Evolutionary conservation across 257 asterid genomes (phyloP), one percentile per base, ranked within the genome.

Genomic region (Catharanthus roseus): DNA sequence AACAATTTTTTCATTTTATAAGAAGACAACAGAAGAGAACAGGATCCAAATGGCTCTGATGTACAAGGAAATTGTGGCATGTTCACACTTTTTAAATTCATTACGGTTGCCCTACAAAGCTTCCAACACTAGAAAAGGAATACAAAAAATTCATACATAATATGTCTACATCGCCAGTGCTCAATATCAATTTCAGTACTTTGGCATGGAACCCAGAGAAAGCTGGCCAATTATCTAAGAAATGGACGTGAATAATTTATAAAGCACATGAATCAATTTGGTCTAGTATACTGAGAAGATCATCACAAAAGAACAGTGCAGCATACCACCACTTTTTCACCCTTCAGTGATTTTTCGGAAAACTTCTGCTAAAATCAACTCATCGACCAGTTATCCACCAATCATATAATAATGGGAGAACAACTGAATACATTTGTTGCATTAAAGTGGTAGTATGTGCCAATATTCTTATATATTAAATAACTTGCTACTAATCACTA

Each of bases 1-100:
- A 76, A 62, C 21, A 53, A 29, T 9, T 26, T 16, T 28, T 41
- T 31, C 77, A 42, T 65, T 31, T 49, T 54, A 67, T 42, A 45
- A 44, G 42, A 44, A n/a, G 38, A 67, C 29, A 45, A 67, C 2
- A 28, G 38, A 45, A 67, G 49, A 29, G 49, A 51, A 50, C 45
- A 73, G 67, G 19, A 51, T 9, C 31, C 18, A 23, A 16, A 12
- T 18, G 15, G 8, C 42, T 29, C 50, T 9, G 21, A 21, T 26
- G 8, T 38, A 65, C 53, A 66, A 65, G 21, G 34, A 65, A 18
- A 33, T 23, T 29, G 38, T 24, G 29, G 67, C 15, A 29, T 19
- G 49, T 34, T 47, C 34, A 61, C 58, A 45, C 18, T 8, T 70
- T 3, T 70, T 3, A 44, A n/a, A 60, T n/a, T 41, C 18, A 26